Evolutionary conservation across 1,284 basidiomycete species (phyloP), one percentile per base, ranked within the genome.

Genomic region (Apiotrichum gamsii): DNA sequence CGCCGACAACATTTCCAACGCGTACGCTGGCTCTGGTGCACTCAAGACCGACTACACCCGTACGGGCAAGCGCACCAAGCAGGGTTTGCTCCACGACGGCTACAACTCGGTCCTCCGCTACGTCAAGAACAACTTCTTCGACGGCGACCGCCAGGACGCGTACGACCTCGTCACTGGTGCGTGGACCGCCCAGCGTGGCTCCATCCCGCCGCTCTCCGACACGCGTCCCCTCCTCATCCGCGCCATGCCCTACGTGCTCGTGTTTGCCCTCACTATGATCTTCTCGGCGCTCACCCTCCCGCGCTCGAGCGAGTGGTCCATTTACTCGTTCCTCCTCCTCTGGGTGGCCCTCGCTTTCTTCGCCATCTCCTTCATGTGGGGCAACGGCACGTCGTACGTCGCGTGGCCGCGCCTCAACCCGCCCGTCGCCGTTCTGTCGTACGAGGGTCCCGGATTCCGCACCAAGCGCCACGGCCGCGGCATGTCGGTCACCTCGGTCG

Each of bases 31-130:
- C 20, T 94, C 93, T 19, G 93, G 89, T 14, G 95, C 95, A 1
- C 75, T 99, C 59, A 99, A 98, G 74, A 91, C 90, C 1, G 95
- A 98, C 73, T 97, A 90, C 68, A 98, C 93, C 9, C 78, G 90
- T 39, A 97, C 91, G 0, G 94, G 91, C 60, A 86, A 87, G 70
- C 80, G 93, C 19, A 90, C 89, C 3, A 81, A 77, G 43, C 80
- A 82, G 53, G 94, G 94, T 23, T 70, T 77, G 23, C 61, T 95
- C 39, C 83, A 91, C 63, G 95, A 98, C 72, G 89, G 90, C 1
- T 76, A 83, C 70, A 98, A 97, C 72, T 86, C 86, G 16, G 69
- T 83, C 2, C 79, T 84, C 72, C 82, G 95, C 52, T 99, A 98
- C 68, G 65, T 96, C 57, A 91, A 86, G 77, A 98, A 98, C 76